Evolutionary conservation across 139 green algal species (phyloP).

Genomic region (Nannochloris sp.): DNA sequence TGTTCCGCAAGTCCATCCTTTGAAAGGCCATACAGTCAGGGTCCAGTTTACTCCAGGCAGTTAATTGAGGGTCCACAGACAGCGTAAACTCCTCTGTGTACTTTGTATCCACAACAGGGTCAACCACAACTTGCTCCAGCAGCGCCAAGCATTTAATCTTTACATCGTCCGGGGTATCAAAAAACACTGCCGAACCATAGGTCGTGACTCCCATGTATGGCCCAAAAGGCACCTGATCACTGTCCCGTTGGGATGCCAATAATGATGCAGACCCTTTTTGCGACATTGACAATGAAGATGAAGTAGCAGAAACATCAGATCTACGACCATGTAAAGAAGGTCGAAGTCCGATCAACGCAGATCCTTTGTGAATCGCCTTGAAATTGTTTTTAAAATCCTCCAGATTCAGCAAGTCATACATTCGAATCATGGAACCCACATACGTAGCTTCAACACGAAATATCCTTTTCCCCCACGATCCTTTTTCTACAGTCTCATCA

Average conservation of each 20-base stretch:
- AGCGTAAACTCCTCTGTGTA: conserved; percentile 40
- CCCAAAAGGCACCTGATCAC: conserved; percentile 28
- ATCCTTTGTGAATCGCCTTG: conserved; percentile 25
- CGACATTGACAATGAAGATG: too few species aligned
- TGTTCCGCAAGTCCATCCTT: conserved; percentile 37
- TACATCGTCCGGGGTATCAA: conserved; percentile 26
- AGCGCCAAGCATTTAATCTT: conserved; percentile 12
- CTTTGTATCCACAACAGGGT: conserved; percentile 17
- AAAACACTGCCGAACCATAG: conserved; percentile 52
- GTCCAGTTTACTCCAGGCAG: conserved; percentile 8
- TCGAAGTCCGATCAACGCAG: conserved; percentile 13
- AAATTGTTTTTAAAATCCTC: conserved; percentile 16
- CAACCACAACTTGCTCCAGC: conserved; percentile 6
- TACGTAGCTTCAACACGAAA: conserved; percentile 8
- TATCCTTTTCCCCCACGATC: not conserved
- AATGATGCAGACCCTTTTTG: too few species aligned
- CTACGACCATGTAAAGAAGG: not conserved
- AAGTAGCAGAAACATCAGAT: too few species aligned
- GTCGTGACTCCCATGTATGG: conserved; percentile 42
- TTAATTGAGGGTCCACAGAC: conserved; percentile 14
- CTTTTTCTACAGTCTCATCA: too few species aligned
- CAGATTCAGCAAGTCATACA: conserved; percentile 13
- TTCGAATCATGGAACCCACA: conserved; percentile 3
- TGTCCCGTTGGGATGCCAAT: not conserved
- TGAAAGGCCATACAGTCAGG: conserved; percentile 31